Evolutionary conservation across 1,284 basidiomycete species (phyloP).

Genomic region (Papiliotrema laurentii): DNA sequence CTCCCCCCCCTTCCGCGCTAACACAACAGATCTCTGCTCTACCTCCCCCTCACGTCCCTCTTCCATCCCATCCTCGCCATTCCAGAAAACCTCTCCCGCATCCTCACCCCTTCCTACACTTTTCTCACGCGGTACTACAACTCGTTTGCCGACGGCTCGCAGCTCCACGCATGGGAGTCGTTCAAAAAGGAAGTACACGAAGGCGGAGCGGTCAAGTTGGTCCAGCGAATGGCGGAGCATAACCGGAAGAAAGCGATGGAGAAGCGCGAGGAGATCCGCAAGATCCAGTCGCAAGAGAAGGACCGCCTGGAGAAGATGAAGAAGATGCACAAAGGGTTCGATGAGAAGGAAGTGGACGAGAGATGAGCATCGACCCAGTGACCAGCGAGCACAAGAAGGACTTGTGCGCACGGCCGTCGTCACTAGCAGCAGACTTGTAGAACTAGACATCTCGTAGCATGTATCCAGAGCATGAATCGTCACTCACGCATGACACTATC

Average conservation of each 20-base stretch:
- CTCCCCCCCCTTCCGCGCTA: not conserved
- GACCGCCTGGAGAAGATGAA: slow-evolving; percentile 5
- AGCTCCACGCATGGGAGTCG: slow-evolving; percentile 15
- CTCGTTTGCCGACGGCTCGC: slow-evolving; percentile 32
- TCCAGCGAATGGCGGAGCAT: slow-evolving; percentile 21
- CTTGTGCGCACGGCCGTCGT: too few species aligned
- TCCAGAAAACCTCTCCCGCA: slow-evolving; percentile 11
- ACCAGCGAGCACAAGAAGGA: too few species aligned
- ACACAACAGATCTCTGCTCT: slow-evolving; percentile 26
- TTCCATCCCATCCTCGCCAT: slow-evolving; percentile 31
- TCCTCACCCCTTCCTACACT: slow-evolving; percentile 25
- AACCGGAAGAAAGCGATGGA: slow-evolving; percentile 17
- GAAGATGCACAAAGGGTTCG: slow-evolving; percentile 78
- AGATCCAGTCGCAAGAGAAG: slow-evolving; percentile 15
- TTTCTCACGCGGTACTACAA: slow-evolving; percentile 23
- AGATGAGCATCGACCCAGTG: too few species aligned
- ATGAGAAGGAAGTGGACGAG: not conserved
- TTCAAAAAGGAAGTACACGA: slow-evolving; percentile 16
- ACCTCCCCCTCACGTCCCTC: slow-evolving; percentile 34
- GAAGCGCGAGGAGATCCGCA: slow-evolving; percentile 17
- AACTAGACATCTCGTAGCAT: too few species aligned
- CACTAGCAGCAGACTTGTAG: too few species aligned
- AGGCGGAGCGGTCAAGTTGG: slow-evolving; percentile 24
- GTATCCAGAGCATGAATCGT: too few species aligned
- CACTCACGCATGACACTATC: too few species aligned